Evolutionary conservation across 2,329 filamentous ascomycete species (phyloP).

Genomic region (Ophiostoma ips): DNA sequence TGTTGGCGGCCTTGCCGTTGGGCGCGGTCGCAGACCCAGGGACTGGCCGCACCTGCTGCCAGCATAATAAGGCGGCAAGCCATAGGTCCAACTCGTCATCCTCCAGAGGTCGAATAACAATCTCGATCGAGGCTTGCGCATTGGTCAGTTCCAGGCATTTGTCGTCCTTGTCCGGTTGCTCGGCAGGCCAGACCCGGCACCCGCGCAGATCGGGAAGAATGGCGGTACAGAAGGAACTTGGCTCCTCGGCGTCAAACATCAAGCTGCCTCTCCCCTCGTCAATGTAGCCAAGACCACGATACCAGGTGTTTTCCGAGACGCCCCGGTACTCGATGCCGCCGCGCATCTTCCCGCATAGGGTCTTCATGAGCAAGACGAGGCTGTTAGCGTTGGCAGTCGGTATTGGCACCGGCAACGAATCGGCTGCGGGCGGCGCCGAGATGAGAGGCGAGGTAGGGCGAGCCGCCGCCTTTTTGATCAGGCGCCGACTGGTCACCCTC

Average conservation of each 20-base stretch:
- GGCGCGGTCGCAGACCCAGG: slow-evolving; percentile 17
- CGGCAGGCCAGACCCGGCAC: slow-evolving; percentile 51
- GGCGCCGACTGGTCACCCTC: slow-evolving; percentile 30
- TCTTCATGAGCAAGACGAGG: slow-evolving; percentile 63
- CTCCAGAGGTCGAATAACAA: slow-evolving; percentile 50
- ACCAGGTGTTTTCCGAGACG: slow-evolving; percentile 49
- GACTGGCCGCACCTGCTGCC: slow-evolving; percentile 56
- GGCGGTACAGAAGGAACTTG: slow-evolving; percentile 47
- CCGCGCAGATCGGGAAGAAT: slow-evolving; percentile 63
- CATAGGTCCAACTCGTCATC: slow-evolving; percentile 60
- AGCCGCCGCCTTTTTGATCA: slow-evolving; percentile 41
- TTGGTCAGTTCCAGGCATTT: slow-evolving; percentile 41
- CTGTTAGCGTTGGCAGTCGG: slow-evolving; percentile 56
- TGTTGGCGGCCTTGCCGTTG: slow-evolving; percentile 25
- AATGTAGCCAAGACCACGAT: slow-evolving; percentile 59
- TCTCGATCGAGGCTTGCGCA: slow-evolving; percentile 40
- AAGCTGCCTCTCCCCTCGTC: slow-evolving; percentile 62
- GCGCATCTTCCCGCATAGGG: slow-evolving; percentile 63
- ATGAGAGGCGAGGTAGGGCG: slow-evolving; percentile 45
- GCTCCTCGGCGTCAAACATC: slow-evolving; percentile 59
- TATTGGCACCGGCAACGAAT: slow-evolving; percentile 45
- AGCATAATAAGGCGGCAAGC: slow-evolving; percentile 68
- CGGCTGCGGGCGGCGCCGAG: slow-evolving; percentile 41
- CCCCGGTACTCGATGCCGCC: slow-evolving; percentile 62
- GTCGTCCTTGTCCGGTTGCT: slow-evolving; percentile 28